phyloP scores from a whole-genome alignment of 164 flowering plant genomes.

The Stephania japonica region DNA sequence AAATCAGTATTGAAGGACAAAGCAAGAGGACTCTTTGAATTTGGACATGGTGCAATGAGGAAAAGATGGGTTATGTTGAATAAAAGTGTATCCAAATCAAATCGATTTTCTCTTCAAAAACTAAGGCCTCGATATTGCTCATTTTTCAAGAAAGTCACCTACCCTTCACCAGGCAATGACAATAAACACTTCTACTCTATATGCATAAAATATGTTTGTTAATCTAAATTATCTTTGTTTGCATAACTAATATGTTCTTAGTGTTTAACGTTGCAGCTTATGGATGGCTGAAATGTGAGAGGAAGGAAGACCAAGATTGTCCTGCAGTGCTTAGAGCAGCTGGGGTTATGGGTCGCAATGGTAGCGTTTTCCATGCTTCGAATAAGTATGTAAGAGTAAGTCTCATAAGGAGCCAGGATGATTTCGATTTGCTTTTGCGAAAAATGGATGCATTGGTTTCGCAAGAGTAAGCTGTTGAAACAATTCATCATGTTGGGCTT shows the following conservation, averaged over 20 bases:
- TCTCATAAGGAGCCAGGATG: conserved; percentile 38
- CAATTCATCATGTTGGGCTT: no score
- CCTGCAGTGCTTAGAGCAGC: conserved; percentile 35
- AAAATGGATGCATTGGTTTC: conserved; percentile 24
- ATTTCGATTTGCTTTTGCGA: conserved; percentile 33
- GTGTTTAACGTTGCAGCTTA: conserved; percentile 35
- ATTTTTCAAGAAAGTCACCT: conserved; percentile 33
- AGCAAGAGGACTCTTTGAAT: conserved; percentile 39
- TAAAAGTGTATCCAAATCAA: conserved; percentile 27
- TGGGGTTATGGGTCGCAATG: conserved; percentile 45
- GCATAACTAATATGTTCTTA: neutral
- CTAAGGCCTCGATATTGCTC: conserved; percentile 41
- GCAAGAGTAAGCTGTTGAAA: conserved; percentile 12
- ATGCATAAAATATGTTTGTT: neutral
- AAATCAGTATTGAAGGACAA: conserved; percentile 28
- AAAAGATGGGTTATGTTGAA: conserved; percentile 45
- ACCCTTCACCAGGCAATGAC: conserved; percentile 55
- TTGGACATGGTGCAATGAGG: conserved; percentile 36
- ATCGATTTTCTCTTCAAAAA: conserved; percentile 45
- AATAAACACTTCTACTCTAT: neutral
- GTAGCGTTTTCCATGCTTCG: conserved; percentile 31
- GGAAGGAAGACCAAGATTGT: conserved; percentile 52
- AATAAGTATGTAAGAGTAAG: conserved; percentile 47
- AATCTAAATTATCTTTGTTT: neutral
- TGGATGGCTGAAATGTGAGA: conserved; percentile 73